Conservation (phyloP, 805 yeast species). For the Lipomyces kockii region DNA sequence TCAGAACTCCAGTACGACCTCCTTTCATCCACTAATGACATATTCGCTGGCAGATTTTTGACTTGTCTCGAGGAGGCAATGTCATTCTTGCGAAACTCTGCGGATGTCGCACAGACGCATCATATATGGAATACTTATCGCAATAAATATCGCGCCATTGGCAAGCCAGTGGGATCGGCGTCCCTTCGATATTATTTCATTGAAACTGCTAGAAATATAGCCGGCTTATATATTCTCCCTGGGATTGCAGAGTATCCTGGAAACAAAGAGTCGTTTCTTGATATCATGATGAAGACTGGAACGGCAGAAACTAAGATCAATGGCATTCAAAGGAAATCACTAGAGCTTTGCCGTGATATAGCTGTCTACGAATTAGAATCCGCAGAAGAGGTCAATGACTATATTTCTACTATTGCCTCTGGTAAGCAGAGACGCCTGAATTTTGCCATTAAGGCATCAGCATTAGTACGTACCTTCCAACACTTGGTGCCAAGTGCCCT, state of each 20-base stretch:
- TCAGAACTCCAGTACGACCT: constrained; percentile 13
- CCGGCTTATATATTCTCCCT: constrained; percentile 40
- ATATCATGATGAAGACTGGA: constrained; percentile 6
- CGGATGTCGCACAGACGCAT: constrained; percentile 4
- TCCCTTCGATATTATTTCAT: constrained; percentile 30
- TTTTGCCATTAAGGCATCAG: constrained; percentile 57
- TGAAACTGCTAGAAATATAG: constrained; percentile 39
- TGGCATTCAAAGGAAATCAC: neutral
- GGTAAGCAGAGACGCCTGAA: constrained; percentile 55
- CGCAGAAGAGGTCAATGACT: constrained; percentile 62
- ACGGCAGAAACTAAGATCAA: constrained; percentile 3
- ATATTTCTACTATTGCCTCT: constrained; percentile 56
- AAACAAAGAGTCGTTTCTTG: constrained; percentile 21
- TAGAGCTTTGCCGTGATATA: constrained; percentile 34
- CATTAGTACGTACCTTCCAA: constrained; percentile 44
- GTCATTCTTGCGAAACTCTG: constrained; percentile 15
- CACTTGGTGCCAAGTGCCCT: neutral
- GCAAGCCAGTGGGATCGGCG: constrained; percentile 42
- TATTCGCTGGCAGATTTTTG: constrained; percentile 14
- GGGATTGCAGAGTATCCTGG: constrained; percentile 23
- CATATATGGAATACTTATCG: constrained; percentile 22
- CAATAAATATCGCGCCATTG: constrained; percentile 16
- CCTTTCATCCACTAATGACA: constrained; percentile 2
- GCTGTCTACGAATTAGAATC: constrained; percentile 51
- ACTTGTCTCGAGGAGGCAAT: constrained; percentile 25